Evolutionary conservation across 257 asterid genomes (phyloP).

Genomic region (Ilex aquifolium): DNA sequence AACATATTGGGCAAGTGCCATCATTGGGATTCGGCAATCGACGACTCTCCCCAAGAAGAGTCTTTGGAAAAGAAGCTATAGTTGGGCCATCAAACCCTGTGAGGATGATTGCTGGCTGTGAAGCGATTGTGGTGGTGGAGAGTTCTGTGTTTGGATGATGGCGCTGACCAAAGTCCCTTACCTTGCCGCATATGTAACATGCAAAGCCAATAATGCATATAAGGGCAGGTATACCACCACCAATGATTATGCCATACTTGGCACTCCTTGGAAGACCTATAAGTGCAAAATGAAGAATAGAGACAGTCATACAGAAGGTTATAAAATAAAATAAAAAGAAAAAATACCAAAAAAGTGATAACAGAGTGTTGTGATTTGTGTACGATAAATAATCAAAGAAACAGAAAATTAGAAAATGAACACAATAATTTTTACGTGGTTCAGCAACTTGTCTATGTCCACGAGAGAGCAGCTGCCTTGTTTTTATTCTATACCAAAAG

Average conservation of each 20-base stretch:
- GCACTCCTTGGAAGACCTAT: constrained; percentile 69
- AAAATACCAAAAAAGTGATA: too few species aligned
- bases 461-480: too few species aligned
- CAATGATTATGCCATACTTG: constrained; percentile 59
- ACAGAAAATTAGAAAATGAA: too few species aligned
- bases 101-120: constrained; percentile 18
- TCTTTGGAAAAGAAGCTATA: constrained; percentile 69
- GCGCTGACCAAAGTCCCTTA: constrained; percentile 13
- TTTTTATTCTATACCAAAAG: too few species aligned
- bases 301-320: too few species aligned
- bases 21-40: constrained; percentile 56
- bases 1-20: constrained; percentile 63
- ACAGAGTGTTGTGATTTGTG: too few species aligned
- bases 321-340: too few species aligned
- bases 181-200: constrained; percentile 36
- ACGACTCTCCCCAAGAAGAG: constrained; percentile 58
- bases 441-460: too few species aligned
- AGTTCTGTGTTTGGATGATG: constrained; percentile 17
- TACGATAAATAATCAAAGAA: too few species aligned
- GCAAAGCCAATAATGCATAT: constrained; percentile 47
- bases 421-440: too few species aligned
- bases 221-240: constrained; percentile 65
- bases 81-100: constrained; percentile 56
- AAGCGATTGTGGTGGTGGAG: constrained; percentile 25
- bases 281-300: too few species aligned